These are phyloP conservation scores for Nitzschia putrida DNA, from an alignment of 108 stramenopile species.

Conservation along the genomic window DNA sequence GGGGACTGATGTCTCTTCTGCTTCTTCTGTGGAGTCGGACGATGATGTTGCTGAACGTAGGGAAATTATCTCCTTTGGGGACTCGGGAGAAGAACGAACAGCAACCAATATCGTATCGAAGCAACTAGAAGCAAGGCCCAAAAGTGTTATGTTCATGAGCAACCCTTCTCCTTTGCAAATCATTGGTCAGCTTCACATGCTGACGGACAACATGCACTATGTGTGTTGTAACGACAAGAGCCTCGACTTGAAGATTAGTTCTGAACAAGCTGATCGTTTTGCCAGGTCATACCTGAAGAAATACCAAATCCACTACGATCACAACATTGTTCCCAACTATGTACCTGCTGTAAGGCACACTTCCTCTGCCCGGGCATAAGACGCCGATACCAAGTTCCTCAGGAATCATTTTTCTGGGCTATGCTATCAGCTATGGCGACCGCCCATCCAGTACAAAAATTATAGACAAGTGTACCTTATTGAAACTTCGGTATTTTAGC, in stretches of 20 bases:
- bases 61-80: constrained; percentile 87
- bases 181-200: constrained; percentile 79
- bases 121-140: constrained; percentile 69
- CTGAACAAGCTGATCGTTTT: constrained; percentile 71
- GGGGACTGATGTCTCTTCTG: constrained; percentile 61
- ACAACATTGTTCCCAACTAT: constrained; percentile 20
- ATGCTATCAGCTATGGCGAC: no score
- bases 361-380: no score
- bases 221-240: constrained; percentile 54
- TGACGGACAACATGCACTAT: constrained; percentile 81
- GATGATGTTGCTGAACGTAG: constrained; percentile 23
- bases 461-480: no score
- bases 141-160: constrained; percentile 81
- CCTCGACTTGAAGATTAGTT: constrained; percentile 77
- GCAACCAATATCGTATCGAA: constrained; percentile 83
- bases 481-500: no score
- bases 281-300: constrained; percentile 58
- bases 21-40: constrained; percentile 32
- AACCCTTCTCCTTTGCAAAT: constrained; percentile 73
- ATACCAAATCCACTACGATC: constrained; percentile 21
- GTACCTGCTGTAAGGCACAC: constrained; percentile 11
- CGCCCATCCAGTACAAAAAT: no score
- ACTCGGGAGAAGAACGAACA: constrained; percentile 86
- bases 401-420: no score
- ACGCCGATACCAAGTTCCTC: no score